Base-by-base conservation (phyloP, 306 rosid genomes). In the Potentilla sterilis region DNA sequence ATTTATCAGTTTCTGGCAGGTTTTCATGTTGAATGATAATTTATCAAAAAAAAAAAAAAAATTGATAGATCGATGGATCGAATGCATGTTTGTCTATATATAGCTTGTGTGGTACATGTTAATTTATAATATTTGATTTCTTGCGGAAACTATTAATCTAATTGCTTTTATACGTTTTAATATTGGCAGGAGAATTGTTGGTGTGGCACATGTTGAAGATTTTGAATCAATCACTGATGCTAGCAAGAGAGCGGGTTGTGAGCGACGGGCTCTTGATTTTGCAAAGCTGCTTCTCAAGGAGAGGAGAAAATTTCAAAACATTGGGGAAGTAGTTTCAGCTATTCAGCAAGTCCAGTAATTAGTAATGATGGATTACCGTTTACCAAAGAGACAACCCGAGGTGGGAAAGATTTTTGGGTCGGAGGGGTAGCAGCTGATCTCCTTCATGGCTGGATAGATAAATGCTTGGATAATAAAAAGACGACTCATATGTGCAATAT, bases 181-280 rank as follows among this genome's bases (percentile, higher is more conserved):
- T 69, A 71, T 73, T 77, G 44, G 37, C 86, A 94, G 97, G 97
- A 86, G 98, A 78, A 90, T 95, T 38, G 96, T 90, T 70, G 97
- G 99, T 22, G 93, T 92, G 77, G 97, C 91, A 16, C 97, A 95
- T 77, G 96, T 95, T 51, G 96, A 90, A 79, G 97, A 92, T 82
- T 84, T 95, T 15, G 98, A 95, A 69, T 89, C 97, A 40, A 90
- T 92, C 57, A 16, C 74, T 28, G 91, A 95, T 63, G 86, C 83
- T 38, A 82, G 78, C 47, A 92, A 84, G 64, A 83, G 96, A 35
- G 99, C 97, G n/a, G 74, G 62, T 14, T 86, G 97, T 38, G 97
- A 90, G 82, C 78, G 78, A 0, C 85, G 80, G 34, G 97, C 97
- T 21, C 98, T 90, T 77, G 75, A 87, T 24, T 47, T 83, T 16